Conservation (phyloP, 2,329 filamentous ascomycete genomes). For the Alternaria sp. region DNA sequence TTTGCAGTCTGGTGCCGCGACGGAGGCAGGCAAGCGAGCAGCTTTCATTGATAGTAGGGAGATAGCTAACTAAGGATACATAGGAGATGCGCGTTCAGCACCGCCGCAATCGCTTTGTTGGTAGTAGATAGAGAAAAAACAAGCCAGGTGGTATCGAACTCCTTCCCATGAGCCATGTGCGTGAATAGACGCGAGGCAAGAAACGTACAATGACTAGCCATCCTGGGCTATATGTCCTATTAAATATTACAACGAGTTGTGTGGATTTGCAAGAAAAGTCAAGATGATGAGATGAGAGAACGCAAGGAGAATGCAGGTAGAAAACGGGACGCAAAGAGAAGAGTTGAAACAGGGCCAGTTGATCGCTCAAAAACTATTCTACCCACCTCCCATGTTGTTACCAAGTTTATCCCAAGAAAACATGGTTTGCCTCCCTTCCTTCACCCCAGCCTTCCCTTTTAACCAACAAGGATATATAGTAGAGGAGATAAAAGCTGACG, state of each 20-base stretch:
- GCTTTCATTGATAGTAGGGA: background rate
- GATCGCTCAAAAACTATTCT: conserved; percentile 27
- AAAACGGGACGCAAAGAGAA: conserved; percentile 7
- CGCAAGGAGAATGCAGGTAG: conserved; percentile 1
- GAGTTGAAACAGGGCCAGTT: conserved; percentile 5
- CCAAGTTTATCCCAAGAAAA: conserved; percentile 16
- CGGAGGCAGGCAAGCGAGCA: background rate
- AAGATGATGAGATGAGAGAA: background rate
- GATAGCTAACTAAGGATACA: background rate
- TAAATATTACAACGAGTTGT: background rate
- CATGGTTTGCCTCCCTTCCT: conserved; percentile 3
- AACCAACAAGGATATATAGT: conserved; percentile 24
- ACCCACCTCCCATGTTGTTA: conserved; percentile 7
- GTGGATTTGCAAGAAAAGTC: background rate
- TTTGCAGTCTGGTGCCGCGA: background rate
- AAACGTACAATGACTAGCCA: conserved; percentile 4
- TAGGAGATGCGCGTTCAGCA: background rate
- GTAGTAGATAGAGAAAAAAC: background rate
- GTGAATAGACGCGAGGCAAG: background rate
- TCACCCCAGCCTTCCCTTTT: conserved; percentile 8
- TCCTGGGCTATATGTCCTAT: conserved; percentile 4
- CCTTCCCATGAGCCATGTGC: conserved; percentile 1
- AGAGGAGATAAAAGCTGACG: conserved; percentile 3
- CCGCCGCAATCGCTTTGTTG: background rate
- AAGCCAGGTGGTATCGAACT: conserved; percentile 4